Evolutionary conservation across 2,329 filamentous ascomycete genomes (phyloP), one percentile per base, ranked within the genome.

Genomic region (Ophiosphaerella herpotricha): DNA sequence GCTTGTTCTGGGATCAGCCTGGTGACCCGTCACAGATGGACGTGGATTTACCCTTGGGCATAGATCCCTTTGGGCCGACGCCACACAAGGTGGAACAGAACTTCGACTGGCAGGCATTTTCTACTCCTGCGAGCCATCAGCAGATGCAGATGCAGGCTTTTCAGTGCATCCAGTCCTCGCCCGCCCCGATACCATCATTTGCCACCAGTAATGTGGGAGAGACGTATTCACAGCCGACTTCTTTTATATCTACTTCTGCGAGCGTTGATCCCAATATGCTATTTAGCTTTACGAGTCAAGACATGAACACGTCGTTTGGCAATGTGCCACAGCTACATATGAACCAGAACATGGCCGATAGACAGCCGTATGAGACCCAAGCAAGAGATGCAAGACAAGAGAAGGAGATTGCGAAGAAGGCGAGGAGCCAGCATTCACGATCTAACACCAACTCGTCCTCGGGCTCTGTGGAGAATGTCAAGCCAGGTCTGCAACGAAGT

Each of bases 241-340:
- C 71, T 7, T 74, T 73, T 42, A 55, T 68, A 14, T 64, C 71
- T 14, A 70, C 70, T 5, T 69, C 74, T 18, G 67, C 72, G 14
- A 72, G 74, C 26, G 77, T 81, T 8, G 73, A 82, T 55, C 78
- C 79, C 12, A 80, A 70, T 39, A 71, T 81, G 62, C 60, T 78
- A 3, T 75, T 77, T 52, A 76, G 75, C 54, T 76, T 76, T 46
- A 68, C 68, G 12, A 64, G 54, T 42, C 60, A 62, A 32, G 61
- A 64, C 13, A 57, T 64, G 37, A 50, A 54, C 21, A 45, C 60
- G 13, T 72, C 69, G 2, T 71, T 72, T 48, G 61, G 60, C 29
- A 64, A 40, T 13, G 60, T 67, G 37, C 57, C 55, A 26, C 64
- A 63, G 23, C 61, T 8, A 7, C 26, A 59, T 42, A 55, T 51